Evolutionary conservation across 345 rosid genomes (phyloP).

Genomic region (Salix koriyanagi): DNA sequence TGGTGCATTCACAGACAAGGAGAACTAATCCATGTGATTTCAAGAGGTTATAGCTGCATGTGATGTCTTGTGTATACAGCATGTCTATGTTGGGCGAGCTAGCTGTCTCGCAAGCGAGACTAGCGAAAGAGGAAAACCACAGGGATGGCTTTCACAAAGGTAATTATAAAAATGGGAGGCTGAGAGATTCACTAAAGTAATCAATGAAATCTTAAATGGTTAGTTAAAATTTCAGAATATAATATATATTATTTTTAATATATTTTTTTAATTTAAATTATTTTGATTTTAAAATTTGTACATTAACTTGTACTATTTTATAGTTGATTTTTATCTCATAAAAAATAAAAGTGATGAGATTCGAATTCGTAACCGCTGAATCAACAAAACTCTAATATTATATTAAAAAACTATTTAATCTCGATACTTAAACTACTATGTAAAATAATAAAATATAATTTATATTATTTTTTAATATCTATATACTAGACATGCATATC

Average conservation of each 20-base stretch:
- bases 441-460: no score
- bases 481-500: neutral
- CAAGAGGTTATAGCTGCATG: neutral
- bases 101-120: neutral
- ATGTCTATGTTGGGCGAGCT: neutral
- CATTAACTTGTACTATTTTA: accelerated
- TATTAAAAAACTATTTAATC: no score
- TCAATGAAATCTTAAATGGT: no score
- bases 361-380: no score
- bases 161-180: neutral
- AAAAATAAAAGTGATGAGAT: no score
- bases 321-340: no score
- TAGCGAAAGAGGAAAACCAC: neutral
- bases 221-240: no score
- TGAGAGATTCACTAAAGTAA: neutral
- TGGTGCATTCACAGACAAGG: neutral
- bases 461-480: no score
- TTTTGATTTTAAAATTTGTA: no score
- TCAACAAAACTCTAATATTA: no score
- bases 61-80: slow-evolving; percentile 4
- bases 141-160: neutral
- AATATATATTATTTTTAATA: no score
- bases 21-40: slow-evolving; percentile 3
- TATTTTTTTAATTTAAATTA: no score
- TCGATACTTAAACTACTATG: accelerated